These are phyloP conservation scores for Passiflora organensis DNA, from an alignment of 345 rosid species.

Conservation along the genomic window DNA sequence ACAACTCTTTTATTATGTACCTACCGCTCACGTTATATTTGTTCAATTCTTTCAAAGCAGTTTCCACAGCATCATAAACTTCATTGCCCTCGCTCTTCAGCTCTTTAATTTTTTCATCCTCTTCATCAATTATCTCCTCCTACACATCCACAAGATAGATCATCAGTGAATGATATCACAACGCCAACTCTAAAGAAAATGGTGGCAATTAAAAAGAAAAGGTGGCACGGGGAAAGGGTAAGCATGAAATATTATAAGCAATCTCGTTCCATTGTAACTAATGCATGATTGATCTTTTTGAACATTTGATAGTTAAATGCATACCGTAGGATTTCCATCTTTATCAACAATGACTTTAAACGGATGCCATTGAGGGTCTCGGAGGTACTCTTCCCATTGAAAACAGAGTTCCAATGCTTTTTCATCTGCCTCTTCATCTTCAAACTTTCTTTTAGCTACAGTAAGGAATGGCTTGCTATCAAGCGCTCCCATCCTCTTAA, in stretches of 20 bases:
- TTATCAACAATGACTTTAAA: constrained; percentile 29
- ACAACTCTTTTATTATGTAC: constrained; percentile 32
- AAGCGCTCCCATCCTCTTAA: constrained; percentile 62
- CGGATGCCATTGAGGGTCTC: constrained; percentile 51
- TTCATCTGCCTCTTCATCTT: constrained; percentile 25
- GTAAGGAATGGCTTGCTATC: constrained; percentile 31
- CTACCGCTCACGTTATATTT: constrained; percentile 50
- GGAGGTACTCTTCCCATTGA: constrained; percentile 35
- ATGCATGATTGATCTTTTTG: background rate
- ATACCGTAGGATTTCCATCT: constrained; percentile 31
- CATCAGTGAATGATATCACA: background rate
- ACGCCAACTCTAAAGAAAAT: background rate
- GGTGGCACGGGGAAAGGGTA: too few relatives aligned
- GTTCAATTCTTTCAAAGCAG: constrained; percentile 31
- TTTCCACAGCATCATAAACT: constrained; percentile 30
- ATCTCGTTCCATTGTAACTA: background rate
- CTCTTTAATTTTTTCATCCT: constrained; percentile 36
- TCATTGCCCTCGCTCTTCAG: constrained; percentile 36
- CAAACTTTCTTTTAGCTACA: constrained; percentile 37
- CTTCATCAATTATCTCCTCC: constrained; percentile 36
- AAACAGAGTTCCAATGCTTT: constrained; percentile 43
- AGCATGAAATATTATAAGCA: too few relatives aligned
- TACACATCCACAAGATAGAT: background rate
- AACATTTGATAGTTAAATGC: background rate
- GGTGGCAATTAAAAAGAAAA: too few relatives aligned